Base-by-base conservation (phyloP, 345 rosid genomes). In the Hirschfeldia incana region DNA sequence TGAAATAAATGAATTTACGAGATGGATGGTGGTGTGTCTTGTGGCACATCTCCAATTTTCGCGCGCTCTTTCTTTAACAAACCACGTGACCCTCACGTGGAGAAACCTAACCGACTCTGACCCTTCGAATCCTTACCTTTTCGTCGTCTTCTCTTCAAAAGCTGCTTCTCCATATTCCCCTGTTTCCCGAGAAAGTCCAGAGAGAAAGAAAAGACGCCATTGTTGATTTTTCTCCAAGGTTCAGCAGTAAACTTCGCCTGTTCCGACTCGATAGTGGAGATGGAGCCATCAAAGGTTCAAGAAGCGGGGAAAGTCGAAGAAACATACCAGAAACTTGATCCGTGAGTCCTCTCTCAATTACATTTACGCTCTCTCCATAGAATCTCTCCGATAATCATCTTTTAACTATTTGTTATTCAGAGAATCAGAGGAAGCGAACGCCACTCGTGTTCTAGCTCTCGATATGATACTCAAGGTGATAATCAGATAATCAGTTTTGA, bases 21-120 rank as follows among this genome's bases (percentile, higher is more conserved):
- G 21, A 49, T 49, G 17, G 57, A 49, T 49, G 57, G 15, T 12
- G 30, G 30, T 29, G 30, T 29, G 1, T 4, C 21, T n/a, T 51
- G 17, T 49, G 30, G 30, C 30, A 29, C 57, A 51, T 51, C 21
- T 51, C 13, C 75, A 73, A 29, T 44, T 73, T 57, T 65, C 44
- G 73, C 79, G 79, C 79, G 30, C 8, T 36, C 28, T 32, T 67
- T 59, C 3, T 6, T n/a, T 58, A 16, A 28, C 5, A 33, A 3
- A 39, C 10, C 26, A 76, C 73, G 78, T 75, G 44, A 66, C 27
- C 3, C 66, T 57, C 66, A 66, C 78, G 67, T 75, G 67, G 44
- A 6, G 30, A 28, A 67, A 10, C 44, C 21, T n/a, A 75, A 66
- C 70, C 5, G 27, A 65, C 64, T 57, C 39, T 13, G 42, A n/a